phyloP scores from a whole-genome alignment of 2,329 filamentous ascomycete species.

The Metarhizium humberi region DNA sequence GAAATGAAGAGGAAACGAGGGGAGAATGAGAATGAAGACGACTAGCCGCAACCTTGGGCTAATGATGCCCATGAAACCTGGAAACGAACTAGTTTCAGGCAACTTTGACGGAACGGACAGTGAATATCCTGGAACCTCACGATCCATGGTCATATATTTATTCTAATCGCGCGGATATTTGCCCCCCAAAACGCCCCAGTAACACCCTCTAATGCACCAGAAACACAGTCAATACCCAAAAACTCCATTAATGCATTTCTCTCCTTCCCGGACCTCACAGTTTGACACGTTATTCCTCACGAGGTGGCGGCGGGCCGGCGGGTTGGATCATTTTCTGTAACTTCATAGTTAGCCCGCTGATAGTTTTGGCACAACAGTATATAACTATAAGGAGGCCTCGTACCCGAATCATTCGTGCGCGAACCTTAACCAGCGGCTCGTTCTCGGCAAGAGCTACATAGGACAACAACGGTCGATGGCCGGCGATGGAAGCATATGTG shows the following conservation, averaged over 20 bases:
- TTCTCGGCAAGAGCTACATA: slow-evolving; percentile 89
- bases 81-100: background rate
- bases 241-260: background rate
- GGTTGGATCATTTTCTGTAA: slow-evolving; percentile 58
- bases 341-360: slow-evolving; percentile 3
- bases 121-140: no score
- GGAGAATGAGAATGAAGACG: background rate
- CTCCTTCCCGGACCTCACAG: background rate
- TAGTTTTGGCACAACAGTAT: no score
- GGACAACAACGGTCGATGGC: slow-evolving; percentile 77
- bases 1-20: slow-evolving; percentile 8
- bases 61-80: background rate
- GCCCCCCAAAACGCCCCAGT: background rate
- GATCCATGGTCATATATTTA: background rate
- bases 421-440: slow-evolving; percentile 70
- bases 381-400: slow-evolving; percentile 11
- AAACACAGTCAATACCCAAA: background rate
- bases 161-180: background rate
- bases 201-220: background rate
- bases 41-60: background rate
- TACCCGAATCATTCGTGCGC: slow-evolving; percentile 70
- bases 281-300: slow-evolving; percentile 33
- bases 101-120: background rate
- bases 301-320: slow-evolving; percentile 45
- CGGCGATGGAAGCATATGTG: slow-evolving; percentile 79